phyloP scores from a whole-genome alignment of 345 rosid genomes.

The Carallia brachiata region DNA sequence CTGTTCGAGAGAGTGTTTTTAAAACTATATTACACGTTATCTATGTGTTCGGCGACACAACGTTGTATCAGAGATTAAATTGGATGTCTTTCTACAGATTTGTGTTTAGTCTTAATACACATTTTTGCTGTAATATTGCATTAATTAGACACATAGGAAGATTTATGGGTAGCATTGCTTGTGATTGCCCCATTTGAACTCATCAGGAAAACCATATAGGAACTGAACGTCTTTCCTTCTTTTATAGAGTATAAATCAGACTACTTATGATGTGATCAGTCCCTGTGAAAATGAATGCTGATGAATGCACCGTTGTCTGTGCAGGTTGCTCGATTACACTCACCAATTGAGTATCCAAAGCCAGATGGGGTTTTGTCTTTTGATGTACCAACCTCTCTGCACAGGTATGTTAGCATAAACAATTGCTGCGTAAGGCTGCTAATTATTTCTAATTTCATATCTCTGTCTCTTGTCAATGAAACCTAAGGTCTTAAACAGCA shows the following conservation, averaged over 20 bases:
- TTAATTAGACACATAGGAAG: no score
- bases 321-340: slow-evolving; percentile 65
- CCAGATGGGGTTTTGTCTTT: slow-evolving; percentile 87
- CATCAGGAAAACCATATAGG: not conserved
- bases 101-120: not conserved
- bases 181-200: not conserved
- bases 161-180: no score
- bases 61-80: not conserved
- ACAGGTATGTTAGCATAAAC: slow-evolving; percentile 52
- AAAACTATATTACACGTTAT: not conserved
- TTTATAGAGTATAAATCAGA: not conserved
- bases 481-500: not conserved
- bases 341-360: slow-evolving; percentile 69
- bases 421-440: no score
- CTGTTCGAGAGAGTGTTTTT: slow-evolving; percentile 5
- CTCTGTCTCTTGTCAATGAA: not conserved
- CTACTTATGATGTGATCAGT: no score
- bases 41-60: not conserved
- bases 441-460: not conserved
- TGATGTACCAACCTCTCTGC: slow-evolving; percentile 84
- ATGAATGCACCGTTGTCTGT: slow-evolving; percentile 10
- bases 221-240: slow-evolving; percentile 1
- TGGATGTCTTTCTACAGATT: not conserved
- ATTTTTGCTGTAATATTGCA: no score
- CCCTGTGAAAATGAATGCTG: slow-evolving; percentile 10